Percentiles rank a stretch among this genome's conserved stretches.
These are phyloP conservation scores for Penicillium sp. DNA, from an alignment of 2,329 filamentous ascomycete genomes.

Conservation along the genomic window DNA sequence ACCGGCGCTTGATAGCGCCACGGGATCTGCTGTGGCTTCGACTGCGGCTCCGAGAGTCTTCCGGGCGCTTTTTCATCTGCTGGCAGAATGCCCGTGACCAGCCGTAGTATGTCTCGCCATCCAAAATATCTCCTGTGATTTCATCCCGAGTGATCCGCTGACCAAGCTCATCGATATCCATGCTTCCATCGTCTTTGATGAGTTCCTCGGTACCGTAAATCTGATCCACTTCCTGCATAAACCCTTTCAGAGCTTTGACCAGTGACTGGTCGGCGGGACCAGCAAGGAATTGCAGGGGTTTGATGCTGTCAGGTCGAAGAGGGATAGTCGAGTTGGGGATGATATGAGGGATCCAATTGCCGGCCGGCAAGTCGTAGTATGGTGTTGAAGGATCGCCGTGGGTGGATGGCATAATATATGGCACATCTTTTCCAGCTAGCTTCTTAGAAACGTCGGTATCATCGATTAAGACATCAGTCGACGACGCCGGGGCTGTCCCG, in stretches of 20 bases:
- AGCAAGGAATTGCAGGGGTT: slow-evolving; percentile 69
- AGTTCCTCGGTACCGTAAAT: slow-evolving; percentile 63
- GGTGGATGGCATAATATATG: slow-evolving; percentile 72
- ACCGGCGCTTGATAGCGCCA: slow-evolving; percentile 43
- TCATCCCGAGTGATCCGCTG: slow-evolving; percentile 69
- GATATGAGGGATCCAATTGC: slow-evolving; percentile 78
- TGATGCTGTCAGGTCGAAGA: slow-evolving; percentile 71
- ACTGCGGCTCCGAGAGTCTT: slow-evolving; percentile 48
- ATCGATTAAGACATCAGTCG: slow-evolving; percentile 32
- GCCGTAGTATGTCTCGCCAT: slow-evolving; percentile 80
- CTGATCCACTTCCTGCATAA: slow-evolving; percentile 70
- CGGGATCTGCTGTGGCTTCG: slow-evolving; percentile 54
- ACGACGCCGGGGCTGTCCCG: slow-evolving; percentile 35
- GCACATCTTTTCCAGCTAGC: slow-evolving; percentile 50
- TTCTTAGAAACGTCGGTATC: slow-evolving; percentile 51
- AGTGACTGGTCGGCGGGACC: slow-evolving; percentile 71
- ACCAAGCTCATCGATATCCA: slow-evolving; percentile 76
- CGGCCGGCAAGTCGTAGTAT: slow-evolving; percentile 82
- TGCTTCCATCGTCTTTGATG: slow-evolving; percentile 53
- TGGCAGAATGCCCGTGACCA: slow-evolving; percentile 82
- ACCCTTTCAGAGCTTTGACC: slow-evolving; percentile 67
- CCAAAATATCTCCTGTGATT: slow-evolving; percentile 65
- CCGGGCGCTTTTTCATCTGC: slow-evolving; percentile 67
- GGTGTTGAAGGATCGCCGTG: slow-evolving; percentile 75
- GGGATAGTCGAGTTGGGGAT: slow-evolving; percentile 74